These are phyloP conservation scores for Trametes cinnabarina DNA, from an alignment of 768 basidiomycete genomes.

Conservation along the genomic window DNA sequence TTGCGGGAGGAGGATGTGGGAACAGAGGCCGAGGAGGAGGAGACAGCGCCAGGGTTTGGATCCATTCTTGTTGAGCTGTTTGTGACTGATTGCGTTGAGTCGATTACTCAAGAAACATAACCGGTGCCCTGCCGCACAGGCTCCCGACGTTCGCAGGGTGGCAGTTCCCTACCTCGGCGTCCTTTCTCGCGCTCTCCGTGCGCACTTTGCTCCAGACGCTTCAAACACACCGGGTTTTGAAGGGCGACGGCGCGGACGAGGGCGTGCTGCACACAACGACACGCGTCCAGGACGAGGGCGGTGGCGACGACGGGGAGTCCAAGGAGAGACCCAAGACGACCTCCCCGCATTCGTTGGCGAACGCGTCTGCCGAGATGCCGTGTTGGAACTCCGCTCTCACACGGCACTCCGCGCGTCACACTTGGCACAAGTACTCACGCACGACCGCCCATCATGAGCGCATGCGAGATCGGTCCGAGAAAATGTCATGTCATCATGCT, in stretches of 20 bases:
- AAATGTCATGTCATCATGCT: constrained; percentile 19
- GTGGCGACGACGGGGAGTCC: background rate
- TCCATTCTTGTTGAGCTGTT: constrained; percentile 22
- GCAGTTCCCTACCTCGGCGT: background rate
- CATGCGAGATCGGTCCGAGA: constrained; percentile 18
- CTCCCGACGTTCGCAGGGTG: constrained; percentile 8
- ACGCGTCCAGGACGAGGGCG: background rate
- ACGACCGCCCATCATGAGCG: constrained; percentile 1
- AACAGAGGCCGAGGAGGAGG: constrained; percentile 15
- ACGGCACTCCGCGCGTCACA: constrained; percentile 8
- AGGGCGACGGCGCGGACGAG: background rate
- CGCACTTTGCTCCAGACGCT: background rate
- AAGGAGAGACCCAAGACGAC: background rate
- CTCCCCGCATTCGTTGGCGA: constrained; percentile 3
- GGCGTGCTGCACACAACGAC: background rate
- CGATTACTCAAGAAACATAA: constrained; percentile 16
- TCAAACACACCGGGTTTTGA: background rate
- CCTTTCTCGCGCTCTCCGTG: background rate
- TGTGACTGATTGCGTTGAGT: constrained; percentile 16
- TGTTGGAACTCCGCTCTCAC: constrained; percentile 10
- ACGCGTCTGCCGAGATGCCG: constrained; percentile 18
- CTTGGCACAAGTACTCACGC: background rate
- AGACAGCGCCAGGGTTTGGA: constrained; percentile 14
- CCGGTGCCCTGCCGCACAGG: constrained; percentile 11
- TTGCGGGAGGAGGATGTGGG: constrained; percentile 16